These are phyloP conservation scores for Coleophoma eucalyptorum DNA, from an alignment of 2,329 filamentous ascomycete genomes.

Conservation along the genomic window DNA sequence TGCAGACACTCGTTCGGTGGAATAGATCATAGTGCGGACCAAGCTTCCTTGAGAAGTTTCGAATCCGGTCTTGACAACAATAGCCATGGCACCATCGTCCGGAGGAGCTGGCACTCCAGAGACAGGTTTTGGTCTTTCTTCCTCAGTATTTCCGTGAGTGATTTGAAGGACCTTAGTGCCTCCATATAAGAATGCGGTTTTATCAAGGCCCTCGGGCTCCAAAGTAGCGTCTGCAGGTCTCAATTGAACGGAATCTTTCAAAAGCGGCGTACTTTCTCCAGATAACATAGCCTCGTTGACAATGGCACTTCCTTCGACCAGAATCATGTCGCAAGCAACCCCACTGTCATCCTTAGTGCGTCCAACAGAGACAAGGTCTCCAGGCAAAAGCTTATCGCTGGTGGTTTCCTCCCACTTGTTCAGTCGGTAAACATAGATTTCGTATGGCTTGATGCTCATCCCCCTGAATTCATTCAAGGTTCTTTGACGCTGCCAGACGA, in stretches of 20 bases:
- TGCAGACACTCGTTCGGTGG: conserved; percentile 96
- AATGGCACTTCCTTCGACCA: conserved; percentile 92
- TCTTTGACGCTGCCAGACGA: conserved; percentile 97
- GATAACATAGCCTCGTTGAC: conserved; percentile 99
- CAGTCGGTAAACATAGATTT: conserved; percentile 84
- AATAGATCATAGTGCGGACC: conserved; percentile 99
- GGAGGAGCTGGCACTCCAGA: conserved; percentile 82
- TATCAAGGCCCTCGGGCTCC: conserved; percentile 89
- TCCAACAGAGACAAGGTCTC: conserved; percentile 87
- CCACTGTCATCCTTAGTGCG: conserved; percentile 96
- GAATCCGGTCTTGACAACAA: conserved; percentile 96
- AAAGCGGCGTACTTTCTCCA: conserved; percentile 91
- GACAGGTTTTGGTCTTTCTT: conserved; percentile 65
- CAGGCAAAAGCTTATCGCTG: conserved; percentile 89
- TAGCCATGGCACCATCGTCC: conserved; percentile 88
- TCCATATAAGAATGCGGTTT: conserved; percentile 94
- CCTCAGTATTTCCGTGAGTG: conserved; percentile 77
- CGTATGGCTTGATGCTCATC: conserved; percentile 99
- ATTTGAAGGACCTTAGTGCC: conserved; percentile 97
- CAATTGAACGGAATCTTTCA: conserved; percentile 94
- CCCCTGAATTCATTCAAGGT: conserved; percentile 95
- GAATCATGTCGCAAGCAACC: conserved; percentile 93
- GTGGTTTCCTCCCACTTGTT: conserved; percentile 84
- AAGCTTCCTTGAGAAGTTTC: conserved; percentile 98
- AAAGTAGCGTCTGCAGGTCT: conserved; percentile 76